These are phyloP conservation scores for Triadica sebifera DNA, from an alignment of 345 rosid species.

Conservation along the genomic window DNA sequence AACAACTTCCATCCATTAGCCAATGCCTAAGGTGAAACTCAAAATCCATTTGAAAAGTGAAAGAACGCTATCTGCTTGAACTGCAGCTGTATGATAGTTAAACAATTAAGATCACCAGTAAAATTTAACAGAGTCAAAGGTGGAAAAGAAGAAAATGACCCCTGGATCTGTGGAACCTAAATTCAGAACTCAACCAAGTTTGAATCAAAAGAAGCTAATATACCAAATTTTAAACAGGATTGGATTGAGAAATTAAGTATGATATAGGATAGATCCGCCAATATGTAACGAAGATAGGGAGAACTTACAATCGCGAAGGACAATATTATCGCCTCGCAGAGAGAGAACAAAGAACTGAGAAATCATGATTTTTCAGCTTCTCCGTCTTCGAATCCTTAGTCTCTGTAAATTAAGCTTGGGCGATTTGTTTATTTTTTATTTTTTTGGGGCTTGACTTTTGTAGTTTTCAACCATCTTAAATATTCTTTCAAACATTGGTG, in stretches of 20 bases:
- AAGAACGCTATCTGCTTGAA: not conserved
- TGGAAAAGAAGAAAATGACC: not conserved
- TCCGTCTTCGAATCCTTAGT: not conserved
- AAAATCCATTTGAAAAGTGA: not conserved
- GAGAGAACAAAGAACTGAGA: conserved; percentile 97
- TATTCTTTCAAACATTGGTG: no score
- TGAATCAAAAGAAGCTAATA: not conserved
- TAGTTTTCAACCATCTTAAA: no score
- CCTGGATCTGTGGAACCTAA: conserved; percentile 1
- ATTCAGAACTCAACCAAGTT: not conserved
- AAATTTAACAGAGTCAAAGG: not conserved
- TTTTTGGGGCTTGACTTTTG: no score
- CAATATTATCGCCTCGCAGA: conserved; percentile 96
- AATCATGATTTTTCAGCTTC: conserved; percentile 51
- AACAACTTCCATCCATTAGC: not conserved
- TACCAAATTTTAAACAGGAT: not conserved
- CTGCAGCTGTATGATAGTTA: not conserved
- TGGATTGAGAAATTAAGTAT: not conserved
- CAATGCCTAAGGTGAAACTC: not conserved
- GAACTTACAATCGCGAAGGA: conserved; percentile 88
- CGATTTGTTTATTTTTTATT: not conserved
- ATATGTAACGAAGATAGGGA: conserved; percentile 2
- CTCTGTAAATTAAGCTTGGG: not conserved
- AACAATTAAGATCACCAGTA: not conserved
- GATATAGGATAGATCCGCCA: conserved; percentile 9